These are phyloP conservation scores for Wallacemonas sp. DNA, from an alignment of 208 protist genomes.

Conservation along the genomic window DNA sequence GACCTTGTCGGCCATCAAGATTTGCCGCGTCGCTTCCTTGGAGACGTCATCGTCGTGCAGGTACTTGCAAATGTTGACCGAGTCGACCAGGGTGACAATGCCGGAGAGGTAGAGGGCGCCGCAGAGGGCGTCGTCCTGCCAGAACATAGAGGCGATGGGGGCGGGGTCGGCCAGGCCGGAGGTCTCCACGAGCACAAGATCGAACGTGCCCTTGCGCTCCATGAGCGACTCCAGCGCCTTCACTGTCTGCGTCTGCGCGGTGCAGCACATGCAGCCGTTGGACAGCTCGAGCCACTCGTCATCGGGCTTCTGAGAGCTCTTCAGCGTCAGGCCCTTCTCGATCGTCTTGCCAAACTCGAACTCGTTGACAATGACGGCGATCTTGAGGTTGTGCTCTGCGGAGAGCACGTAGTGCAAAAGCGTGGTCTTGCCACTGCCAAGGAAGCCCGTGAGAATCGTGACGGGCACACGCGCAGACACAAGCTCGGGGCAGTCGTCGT, in stretches of 20 bases:
- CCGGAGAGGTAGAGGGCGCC: conserved; percentile 83
- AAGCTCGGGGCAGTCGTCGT: conserved; percentile 86
- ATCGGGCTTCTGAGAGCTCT: conserved; percentile 90
- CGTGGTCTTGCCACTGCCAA: conserved; percentile 95
- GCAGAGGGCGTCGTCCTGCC: conserved; percentile 91
- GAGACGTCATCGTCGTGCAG: conserved; percentile 64
- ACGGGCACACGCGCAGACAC: conserved; percentile 82
- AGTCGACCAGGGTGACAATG: conserved; percentile 90
- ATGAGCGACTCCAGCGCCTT: conserved; percentile 86
- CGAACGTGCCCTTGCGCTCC: conserved; percentile 82
- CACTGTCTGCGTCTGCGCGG: conserved; percentile 87
- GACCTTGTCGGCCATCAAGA: conserved; percentile 93
- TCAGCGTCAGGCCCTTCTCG: conserved; percentile 90
- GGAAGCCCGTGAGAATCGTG: conserved; percentile 94
- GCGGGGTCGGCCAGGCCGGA: conserved; percentile 93
- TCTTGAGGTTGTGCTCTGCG: conserved; percentile 80
- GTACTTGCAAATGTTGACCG: conserved; percentile 85
- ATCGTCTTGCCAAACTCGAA: conserved; percentile 92
- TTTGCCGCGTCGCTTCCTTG: conserved; percentile 83
- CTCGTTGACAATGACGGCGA: conserved; percentile 96
- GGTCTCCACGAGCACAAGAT: conserved; percentile 92
- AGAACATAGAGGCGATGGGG: conserved; percentile 94
- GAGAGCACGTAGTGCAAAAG: conserved; percentile 93
- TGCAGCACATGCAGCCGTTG: conserved; percentile 97
- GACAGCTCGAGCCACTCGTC: conserved; percentile 96